Evolutionary conservation across 2,329 filamentous ascomycete genomes (phyloP), one percentile per base, ranked within the genome.

Genomic region (Aspergillus caelatus): DNA sequence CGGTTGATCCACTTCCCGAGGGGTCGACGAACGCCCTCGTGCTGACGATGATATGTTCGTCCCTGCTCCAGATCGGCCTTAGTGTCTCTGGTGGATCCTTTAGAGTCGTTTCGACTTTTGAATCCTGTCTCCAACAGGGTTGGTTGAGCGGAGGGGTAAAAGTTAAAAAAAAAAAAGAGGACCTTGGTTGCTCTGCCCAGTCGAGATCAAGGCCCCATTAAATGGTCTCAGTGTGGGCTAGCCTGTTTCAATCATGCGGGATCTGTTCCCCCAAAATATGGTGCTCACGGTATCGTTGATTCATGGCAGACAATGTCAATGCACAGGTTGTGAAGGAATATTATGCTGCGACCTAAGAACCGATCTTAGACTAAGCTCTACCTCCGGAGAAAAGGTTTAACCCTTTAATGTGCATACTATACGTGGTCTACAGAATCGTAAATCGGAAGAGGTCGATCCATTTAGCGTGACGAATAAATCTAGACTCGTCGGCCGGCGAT

Each of bases 1-100:
- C 19, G 52, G 32, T 21, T 54, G 30, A 54, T 54, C 52, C 30
- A 54, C 30, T 54, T 54, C 28, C 52, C 52, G 52, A 54, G 39
- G 9, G 30, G 10, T 36, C 30, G 19, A 36, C 30, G 30, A 36
- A 54, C 30, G 9, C 2, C 32, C 30, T 54, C 11, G 19, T 54
- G 52, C 7, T 14, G 9, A 21, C 7, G 32, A 14, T 23, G n/a
- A 54, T 54, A 23, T 7, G 30, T 36, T 36, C 52, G 52, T 54
- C 21, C 32, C 32, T 23, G 50, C 50, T 53, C 50, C 28, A 34
- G 50, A 53, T 53, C 26, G 6, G 28, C 52, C n/a, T 26, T 54
- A 36, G 52, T 5, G 28, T 14, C 28, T 54, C 9, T 36, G 19
- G 52, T 54, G 30, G 52, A 8, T 14, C 32, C 21, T 54, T 7